Evolutionary conservation across 306 rosid genomes (phyloP).

Genomic region (Dryas drummondii): DNA sequence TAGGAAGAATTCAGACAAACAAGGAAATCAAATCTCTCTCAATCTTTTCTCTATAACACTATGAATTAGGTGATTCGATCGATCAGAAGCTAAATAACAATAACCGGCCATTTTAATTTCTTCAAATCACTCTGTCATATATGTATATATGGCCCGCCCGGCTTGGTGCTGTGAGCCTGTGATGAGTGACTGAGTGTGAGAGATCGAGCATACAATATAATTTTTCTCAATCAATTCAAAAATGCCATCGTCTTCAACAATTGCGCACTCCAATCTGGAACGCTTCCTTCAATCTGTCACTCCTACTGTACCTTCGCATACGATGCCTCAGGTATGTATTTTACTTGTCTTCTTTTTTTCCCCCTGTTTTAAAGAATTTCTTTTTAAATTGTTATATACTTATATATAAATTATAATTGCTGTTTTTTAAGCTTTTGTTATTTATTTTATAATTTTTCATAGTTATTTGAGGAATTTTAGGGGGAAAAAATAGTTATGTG

Average conservation of each 20-base stretch:
- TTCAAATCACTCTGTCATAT: no score
- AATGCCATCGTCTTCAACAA: constrained; percentile 20
- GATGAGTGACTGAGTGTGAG: background rate
- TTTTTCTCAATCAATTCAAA: background rate
- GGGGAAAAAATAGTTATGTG: no score
- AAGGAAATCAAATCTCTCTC: no score
- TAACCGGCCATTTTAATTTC: no score
- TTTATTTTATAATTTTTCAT: no score
- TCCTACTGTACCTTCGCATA: constrained; percentile 54
- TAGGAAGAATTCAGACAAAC: no score
- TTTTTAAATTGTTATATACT: background rate
- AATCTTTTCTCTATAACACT: no score
- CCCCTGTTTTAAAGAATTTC: background rate
- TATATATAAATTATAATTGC: no score
- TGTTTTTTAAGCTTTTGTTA: background rate
- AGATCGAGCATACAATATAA: background rate
- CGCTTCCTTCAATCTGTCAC: constrained; percentile 67
- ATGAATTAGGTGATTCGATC: no score
- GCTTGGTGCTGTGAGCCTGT: background rate
- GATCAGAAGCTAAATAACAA: no score
- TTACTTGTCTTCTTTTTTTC: background rate
- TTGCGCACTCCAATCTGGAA: constrained; percentile 48
- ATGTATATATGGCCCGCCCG: no score
- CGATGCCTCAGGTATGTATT: constrained; percentile 53
- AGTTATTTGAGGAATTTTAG: no score